A percentile compares a stretch with the other conserved stretches of the same genome.
These are phyloP conservation scores for Castanea crenata DNA, from an alignment of 306 rosid species.

Conservation along the genomic window DNA sequence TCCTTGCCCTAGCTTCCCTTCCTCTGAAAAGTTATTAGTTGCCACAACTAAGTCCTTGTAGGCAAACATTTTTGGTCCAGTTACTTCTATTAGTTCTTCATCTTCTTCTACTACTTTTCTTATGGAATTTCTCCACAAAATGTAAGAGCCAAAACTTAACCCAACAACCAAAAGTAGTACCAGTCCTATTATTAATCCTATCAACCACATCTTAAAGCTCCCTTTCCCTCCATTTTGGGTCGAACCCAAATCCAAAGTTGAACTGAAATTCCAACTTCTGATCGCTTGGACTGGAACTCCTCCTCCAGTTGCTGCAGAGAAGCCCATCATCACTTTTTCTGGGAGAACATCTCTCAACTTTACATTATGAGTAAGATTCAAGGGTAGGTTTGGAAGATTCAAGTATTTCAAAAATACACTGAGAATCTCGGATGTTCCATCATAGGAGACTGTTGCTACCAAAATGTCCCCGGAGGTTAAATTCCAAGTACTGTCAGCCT, in stretches of 20 bases:
- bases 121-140: neutral
- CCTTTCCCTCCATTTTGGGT: too few species aligned
- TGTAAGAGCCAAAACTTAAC: neutral
- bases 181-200: neutral
- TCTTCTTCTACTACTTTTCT: constrained; percentile 16
- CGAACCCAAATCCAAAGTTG: neutral
- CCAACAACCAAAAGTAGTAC: neutral
- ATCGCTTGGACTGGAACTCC: constrained; percentile 26
- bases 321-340: constrained; percentile 32
- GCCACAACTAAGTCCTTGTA: constrained; percentile 28
- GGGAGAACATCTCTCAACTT: constrained; percentile 31
- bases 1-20: constrained; percentile 39
- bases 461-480: neutral
- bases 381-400: neutral
- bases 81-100: constrained; percentile 19
- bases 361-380: constrained; percentile 9
- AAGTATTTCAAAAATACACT: neutral
- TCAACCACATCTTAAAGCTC: too few species aligned
- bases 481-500: constrained; percentile 15
- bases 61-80: constrained; percentile 36
- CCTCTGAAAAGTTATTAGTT: constrained; percentile 35
- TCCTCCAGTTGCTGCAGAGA: constrained; percentile 37
- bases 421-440: neutral
- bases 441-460: neutral
- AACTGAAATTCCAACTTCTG: constrained; percentile 34